Evolutionary conservation across 225 moss, liverwort and hornwort genomes (phyloP), one percentile per base, ranked within the genome.

Genomic region (Climacium dendroides): DNA sequence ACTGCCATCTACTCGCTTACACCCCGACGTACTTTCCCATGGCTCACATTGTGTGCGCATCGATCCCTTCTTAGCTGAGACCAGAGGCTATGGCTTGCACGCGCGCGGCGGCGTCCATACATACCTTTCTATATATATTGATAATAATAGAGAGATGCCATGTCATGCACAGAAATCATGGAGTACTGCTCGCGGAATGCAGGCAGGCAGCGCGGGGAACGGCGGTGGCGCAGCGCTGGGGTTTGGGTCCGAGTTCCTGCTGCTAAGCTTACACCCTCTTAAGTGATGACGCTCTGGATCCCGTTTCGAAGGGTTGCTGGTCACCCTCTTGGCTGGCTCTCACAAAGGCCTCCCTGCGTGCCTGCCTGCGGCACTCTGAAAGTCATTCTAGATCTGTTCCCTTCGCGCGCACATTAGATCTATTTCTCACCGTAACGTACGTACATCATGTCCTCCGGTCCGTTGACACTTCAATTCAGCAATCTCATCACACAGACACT

Each of bases 201-300:
- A 79, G 86, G 63, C 60, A 86, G 35, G n/a, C 92, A 90, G 89
- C 73, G 85, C 72, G 47, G 87, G 88, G 81, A 84, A 87, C 85
- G 87, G 87, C 90, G 82, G 84, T 88, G 74, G 79, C 78, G 79
- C 83, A 82, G 82, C 88, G 59, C 88, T 85, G 87, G 78, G 85
- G 82, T 82, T 89, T 87, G 89, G 85, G 82, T 79, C 54, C 74
- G 89, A 87, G 78, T 74, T 87, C 67, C 87, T 89, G 85, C 69
- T 90, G 65, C 90, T 90, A 60, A 78, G 58, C 78, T 22, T 32
- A 61, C 74, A 87, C 81, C 70, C 88, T 86, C 92, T 84, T 71
- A 43, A 88, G 72, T 82, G 87, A 92, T 76, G 85, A 87, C 92
- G 85, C 89, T 92, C 90, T 83, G 79, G n/a, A 92, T 92, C 90